Conservation (phyloP, 441 rosid genomes). For the Populus hybrid region DNA sequence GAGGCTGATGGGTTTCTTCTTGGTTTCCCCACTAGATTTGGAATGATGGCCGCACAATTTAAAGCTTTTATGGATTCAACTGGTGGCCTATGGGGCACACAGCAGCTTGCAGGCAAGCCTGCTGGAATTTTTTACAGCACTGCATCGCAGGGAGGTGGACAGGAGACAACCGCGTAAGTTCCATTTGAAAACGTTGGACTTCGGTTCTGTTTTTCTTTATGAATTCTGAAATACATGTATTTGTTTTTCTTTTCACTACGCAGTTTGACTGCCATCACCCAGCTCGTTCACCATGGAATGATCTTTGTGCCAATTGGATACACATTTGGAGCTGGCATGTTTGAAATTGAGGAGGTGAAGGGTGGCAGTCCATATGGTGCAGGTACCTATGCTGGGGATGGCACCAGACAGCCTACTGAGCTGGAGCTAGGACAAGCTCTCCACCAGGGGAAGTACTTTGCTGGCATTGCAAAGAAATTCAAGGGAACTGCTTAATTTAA, state of each 20-base stretch:
- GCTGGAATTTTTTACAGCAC: constrained; percentile 97
- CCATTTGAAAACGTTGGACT: neutral
- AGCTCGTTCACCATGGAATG: constrained; percentile 97
- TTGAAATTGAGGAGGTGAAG: constrained; percentile 89
- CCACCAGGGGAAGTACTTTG: constrained; percentile 96
- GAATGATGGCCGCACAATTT: constrained; percentile 98
- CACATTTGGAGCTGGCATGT: constrained; percentile 98
- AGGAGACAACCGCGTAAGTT: constrained; percentile 91
- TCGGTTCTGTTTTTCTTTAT: neutral
- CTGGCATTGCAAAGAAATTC: constrained; percentile 77
- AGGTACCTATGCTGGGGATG: constrained; percentile 89
- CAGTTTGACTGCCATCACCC: constrained; percentile 94
- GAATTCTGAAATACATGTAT: neutral
- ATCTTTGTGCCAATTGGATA: constrained; percentile 87
- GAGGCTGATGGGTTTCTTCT: constrained; percentile 90
- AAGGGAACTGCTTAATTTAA: constrained; percentile 43
- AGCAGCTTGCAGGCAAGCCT: constrained; percentile 92
- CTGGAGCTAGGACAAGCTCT: constrained; percentile 78
- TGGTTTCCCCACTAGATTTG: constrained; percentile 95
- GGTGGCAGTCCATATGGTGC: constrained; percentile 98
- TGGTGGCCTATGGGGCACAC: constrained; percentile 92
- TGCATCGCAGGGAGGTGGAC: constrained; percentile 99
- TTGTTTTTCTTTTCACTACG: neutral
- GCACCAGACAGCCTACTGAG: constrained; percentile 82
- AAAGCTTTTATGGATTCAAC: constrained; percentile 95